Evolutionary conservation across 176 grass and related monocot species (phyloP).

Genomic region (Thinopyrum elongatum): DNA sequence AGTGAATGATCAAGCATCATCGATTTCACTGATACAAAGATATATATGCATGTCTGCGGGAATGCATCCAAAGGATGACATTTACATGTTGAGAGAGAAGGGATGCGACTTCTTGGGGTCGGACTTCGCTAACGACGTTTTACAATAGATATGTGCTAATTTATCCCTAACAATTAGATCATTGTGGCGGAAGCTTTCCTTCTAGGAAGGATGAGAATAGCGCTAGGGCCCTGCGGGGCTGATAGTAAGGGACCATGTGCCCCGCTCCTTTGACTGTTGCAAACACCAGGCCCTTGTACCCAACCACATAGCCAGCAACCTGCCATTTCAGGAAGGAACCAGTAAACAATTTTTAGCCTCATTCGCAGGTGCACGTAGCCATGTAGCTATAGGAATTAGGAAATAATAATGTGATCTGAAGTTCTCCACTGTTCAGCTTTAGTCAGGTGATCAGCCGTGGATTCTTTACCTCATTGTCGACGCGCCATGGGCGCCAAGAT

Average conservation of each 20-base stretch:
- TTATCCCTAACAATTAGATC: not conserved
- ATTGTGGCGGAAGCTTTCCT: slow-evolving; percentile 52
- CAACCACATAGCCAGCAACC: slow-evolving; percentile 60
- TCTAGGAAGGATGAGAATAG: slow-evolving; percentile 55
- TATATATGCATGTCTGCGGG: not conserved
- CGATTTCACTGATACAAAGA: not conserved
- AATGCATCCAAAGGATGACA: not conserved
- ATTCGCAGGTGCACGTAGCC: not conserved
- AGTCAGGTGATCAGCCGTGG: not conserved
- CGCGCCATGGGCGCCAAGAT: slow-evolving; percentile 58
- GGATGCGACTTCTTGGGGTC: not conserved
- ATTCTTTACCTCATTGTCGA: slow-evolving; percentile 43
- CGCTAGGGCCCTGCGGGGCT: slow-evolving; percentile 55
- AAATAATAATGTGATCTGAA: slow-evolving; percentile 11
- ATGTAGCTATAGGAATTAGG: not conserved
- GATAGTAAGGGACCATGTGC: slow-evolving; percentile 65
- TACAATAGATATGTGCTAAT: not conserved
- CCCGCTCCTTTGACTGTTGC: slow-evolving; percentile 59
- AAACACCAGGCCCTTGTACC: slow-evolving; percentile 47
- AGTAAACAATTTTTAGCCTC: not conserved
- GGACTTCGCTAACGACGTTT: not conserved
- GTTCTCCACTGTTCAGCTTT: slow-evolving; percentile 5
- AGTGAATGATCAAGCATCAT: not conserved
- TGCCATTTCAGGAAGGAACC: slow-evolving; percentile 17
- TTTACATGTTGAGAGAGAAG: not conserved